Base-by-base conservation (phyloP, 2,329 filamentous ascomycete species). In the Metarhizium robertsii region DNA sequence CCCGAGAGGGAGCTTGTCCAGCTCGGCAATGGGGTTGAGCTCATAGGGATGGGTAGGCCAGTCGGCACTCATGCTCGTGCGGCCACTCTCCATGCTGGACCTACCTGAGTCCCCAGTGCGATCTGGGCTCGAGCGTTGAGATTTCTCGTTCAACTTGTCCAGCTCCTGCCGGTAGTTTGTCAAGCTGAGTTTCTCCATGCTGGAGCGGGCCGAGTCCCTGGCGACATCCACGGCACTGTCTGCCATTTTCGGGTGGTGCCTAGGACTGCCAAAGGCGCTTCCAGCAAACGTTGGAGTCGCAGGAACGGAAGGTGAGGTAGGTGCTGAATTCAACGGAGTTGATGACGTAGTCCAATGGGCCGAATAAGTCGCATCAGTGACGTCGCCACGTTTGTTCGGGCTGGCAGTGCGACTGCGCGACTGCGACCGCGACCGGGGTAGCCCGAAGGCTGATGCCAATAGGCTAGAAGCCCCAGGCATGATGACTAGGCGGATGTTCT, bases 41-140 rank as follows among this genome's bases (percentile, higher is more conserved):
- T 73, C 71, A 38, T 66, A 62, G n/a, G 71, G 71, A 50, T 73
- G 71, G 5, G 66, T 63, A 10, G 71, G 69, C 68, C 69, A 71
- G 56, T 73, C 71, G 46, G 67, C 64, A 60, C 70, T 72, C 57
- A 61, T 65, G 51, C 63, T 67, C 43, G 69, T 72, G 51, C 69
- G 68, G 30, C 65, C 64, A 55, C 70, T 72, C 38, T 73, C 71
- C n/a, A 69, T 61, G 52, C 56, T 58, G 20, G 48, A 56, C 20
- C 56, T 54, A 40, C 18, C 42, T 16, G 68, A 70, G 8, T 65
- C 61, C 50, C 62, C 61, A 4, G 58, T 59, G 34, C 55, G 57
- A 47, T 67, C 65, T 55, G 63, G 54, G 53, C 65, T 65, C 30
- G 62, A 65, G 29, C 64, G 62, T 7, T 58, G 56, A 36, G 60